phyloP scores from a whole-genome alignment of 768 basidiomycete genomes.

The Coprinopsis strossmayeri region DNA sequence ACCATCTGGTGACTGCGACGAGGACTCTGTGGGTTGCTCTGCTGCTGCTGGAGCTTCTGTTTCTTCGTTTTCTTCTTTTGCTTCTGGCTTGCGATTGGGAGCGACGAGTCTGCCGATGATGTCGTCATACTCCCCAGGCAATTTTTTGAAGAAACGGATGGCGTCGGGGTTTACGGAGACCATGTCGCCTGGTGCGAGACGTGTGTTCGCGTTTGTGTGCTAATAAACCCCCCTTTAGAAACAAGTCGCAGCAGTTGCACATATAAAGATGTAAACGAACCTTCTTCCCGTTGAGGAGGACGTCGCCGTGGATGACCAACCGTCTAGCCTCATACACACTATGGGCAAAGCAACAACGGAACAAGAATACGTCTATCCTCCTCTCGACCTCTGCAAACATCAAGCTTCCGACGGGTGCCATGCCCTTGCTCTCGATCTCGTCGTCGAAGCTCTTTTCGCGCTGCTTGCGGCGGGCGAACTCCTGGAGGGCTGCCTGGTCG shows the following conservation, averaged over 20 bases:
- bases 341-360: conserved; percentile 80
- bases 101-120: conserved; percentile 19
- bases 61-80: conserved; percentile 8
- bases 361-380: conserved; percentile 87
- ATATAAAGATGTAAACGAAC: conserved; percentile 55
- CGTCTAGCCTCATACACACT: conserved; percentile 88
- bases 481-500: conserved; percentile 41
- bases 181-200: conserved; percentile 92
- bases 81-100: background rate
- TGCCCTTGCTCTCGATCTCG: conserved; percentile 51
- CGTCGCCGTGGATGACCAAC: conserved; percentile 81
- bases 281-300: conserved; percentile 84
- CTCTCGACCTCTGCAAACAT: conserved; percentile 96
- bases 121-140: conserved; percentile 27
- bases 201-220: conserved; percentile 81
- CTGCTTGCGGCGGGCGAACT: conserved; percentile 53
- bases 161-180: conserved; percentile 79
- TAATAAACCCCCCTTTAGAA: conserved; percentile 22
- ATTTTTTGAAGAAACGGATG: conserved; percentile 62
- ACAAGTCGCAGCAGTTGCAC: no score
- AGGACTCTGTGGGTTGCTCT: conserved; percentile 2
- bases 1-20: no score
- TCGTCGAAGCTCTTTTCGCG: conserved; percentile 42
- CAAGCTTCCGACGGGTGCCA: conserved; percentile 90
- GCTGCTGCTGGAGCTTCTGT: conserved; percentile 8